Percentiles rank a stretch among this genome's conserved stretches.
phyloP scores from a whole-genome alignment of 73 alveolate species.

The Stentor coeruleus region DNA sequence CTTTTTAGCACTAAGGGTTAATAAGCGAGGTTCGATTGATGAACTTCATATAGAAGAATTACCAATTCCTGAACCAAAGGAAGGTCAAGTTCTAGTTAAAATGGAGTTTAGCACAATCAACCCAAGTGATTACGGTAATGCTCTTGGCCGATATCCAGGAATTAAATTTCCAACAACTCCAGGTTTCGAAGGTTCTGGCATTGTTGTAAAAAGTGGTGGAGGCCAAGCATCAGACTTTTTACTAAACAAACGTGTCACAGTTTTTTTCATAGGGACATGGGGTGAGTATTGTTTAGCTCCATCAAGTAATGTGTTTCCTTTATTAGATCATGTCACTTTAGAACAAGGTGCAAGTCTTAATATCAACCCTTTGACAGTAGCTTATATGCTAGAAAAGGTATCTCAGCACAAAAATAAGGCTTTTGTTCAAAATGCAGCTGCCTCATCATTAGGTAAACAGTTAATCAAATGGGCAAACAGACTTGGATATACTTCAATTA shows the following conservation, averaged over 20 bases:
- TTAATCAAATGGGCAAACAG: conserved; percentile 45
- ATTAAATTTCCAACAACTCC: conserved; percentile 53
- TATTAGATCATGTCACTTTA: conserved; percentile 40
- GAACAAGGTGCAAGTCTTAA: conserved; percentile 57
- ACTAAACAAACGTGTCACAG: conserved; percentile 64
- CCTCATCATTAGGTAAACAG: conserved; percentile 66
- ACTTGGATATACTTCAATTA: conserved; percentile 44
- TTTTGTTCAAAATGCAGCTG: conserved; percentile 63
- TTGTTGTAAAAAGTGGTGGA: conserved; percentile 69
- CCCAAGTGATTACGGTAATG: conserved; percentile 52
- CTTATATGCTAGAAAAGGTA: conserved; percentile 47
- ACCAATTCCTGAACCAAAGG: conserved; percentile 54
- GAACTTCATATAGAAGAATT: not conserved
- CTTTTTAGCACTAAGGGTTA: no score
- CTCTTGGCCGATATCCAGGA: conserved; percentile 43
- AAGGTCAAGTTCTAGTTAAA: conserved; percentile 63
- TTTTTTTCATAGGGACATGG: conserved; percentile 52
- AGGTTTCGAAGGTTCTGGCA: conserved; percentile 80
- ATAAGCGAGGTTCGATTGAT: conserved; percentile 16
- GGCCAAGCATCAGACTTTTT: conserved; percentile 53
- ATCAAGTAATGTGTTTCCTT: conserved; percentile 51
- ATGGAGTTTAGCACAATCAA: conserved; percentile 71
- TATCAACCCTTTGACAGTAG: conserved; percentile 74
- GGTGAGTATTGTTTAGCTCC: conserved; percentile 63
- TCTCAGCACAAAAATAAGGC: conserved; percentile 40